Evolutionary conservation across 2,329 filamentous ascomycete genomes (phyloP).

Genomic region (Colletotrichum falcatum): DNA sequence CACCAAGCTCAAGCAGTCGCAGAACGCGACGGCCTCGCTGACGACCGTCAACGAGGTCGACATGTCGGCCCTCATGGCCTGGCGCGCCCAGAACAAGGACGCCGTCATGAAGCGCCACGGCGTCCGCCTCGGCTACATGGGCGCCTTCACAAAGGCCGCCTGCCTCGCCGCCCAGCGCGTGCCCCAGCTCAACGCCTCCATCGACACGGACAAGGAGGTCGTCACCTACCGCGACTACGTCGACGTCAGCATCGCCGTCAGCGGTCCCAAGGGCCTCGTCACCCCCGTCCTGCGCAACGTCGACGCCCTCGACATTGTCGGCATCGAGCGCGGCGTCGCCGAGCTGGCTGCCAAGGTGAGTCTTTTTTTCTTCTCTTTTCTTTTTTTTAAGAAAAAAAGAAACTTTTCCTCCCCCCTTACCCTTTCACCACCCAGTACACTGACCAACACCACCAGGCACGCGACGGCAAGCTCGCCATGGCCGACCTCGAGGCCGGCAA

Average conservation of each 20-base stretch:
- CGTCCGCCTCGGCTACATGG: conserved; percentile 74
- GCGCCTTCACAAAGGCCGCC: conserved; percentile 80
- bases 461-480: conserved; percentile 81
- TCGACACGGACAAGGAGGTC: conserved; percentile 69
- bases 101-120: conserved; percentile 48
- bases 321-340: conserved; percentile 67
- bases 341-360: conserved; percentile 75
- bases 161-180: conserved; percentile 76
- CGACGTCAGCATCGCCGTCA: conserved; percentile 79
- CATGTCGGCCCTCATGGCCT: conserved; percentile 75
- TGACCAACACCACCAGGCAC: conserved; percentile 56
- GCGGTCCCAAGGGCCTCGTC: conserved; percentile 77
- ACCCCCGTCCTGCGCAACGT: conserved; percentile 81
- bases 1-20: conserved; percentile 74
- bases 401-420: too few relatives aligned
- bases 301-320: conserved; percentile 56
- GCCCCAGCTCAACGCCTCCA: conserved; percentile 76
- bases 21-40: conserved; percentile 76
- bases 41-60: conserved; percentile 65
- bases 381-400: too few relatives aligned
- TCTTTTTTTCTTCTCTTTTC: too few relatives aligned
- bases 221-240: conserved; percentile 70
- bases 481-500: conserved; percentile 82
- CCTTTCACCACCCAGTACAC: not conserved
- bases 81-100: conserved; percentile 74